Base-by-base conservation (phyloP, 306 rosid species). In the Cucumis sativus region DNA sequence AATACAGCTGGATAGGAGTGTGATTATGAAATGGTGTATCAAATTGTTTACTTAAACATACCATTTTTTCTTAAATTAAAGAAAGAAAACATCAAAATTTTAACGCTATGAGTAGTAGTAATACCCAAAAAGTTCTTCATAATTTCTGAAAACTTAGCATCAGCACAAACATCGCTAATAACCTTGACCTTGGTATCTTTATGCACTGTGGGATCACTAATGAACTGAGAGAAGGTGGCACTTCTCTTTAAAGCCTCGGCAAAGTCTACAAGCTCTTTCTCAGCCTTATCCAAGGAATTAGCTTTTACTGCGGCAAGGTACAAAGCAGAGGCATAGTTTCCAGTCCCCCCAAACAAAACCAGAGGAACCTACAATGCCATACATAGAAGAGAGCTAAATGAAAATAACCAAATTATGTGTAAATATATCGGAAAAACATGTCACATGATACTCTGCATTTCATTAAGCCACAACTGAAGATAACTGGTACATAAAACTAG, bases 281-380 rank as follows among this genome's bases (percentile, higher is more conserved):
- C 98, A 76, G 90, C 97, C 87, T 89, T 95, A 17, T 92, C 97
- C 79, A 92, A 51, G 20, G 75, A 71, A 65, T 88, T 88, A 76
- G 87, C 70, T 85, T 89, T 92, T 55, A 95, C 91, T 51, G 97
- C 85, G 23, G 96, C 89, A 28, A 86, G 60, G 82, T 90, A 95
- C 91, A 95, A 79, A 70, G 98, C 97, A 78, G 97, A 77, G 58
- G 98, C 97, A 86, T 95, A 92, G 88, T 90, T 95, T 77, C 98
- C 98, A 51, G 97, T 40, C 28, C 96, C 97, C 68, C 98, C 98
- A 83, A 59, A 95, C 89, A 95, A 80, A 43, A 86, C 92, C 79
- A 90, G 45, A 20, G 98, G 98, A 37, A 90, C 84, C 98, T 95
- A 84, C 74, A 83, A 80, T 57, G 69, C 39, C 16, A 5, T 8